phyloP scores from a whole-genome alignment of 164 flowering plant genomes.

The Vitis amurensis region DNA sequence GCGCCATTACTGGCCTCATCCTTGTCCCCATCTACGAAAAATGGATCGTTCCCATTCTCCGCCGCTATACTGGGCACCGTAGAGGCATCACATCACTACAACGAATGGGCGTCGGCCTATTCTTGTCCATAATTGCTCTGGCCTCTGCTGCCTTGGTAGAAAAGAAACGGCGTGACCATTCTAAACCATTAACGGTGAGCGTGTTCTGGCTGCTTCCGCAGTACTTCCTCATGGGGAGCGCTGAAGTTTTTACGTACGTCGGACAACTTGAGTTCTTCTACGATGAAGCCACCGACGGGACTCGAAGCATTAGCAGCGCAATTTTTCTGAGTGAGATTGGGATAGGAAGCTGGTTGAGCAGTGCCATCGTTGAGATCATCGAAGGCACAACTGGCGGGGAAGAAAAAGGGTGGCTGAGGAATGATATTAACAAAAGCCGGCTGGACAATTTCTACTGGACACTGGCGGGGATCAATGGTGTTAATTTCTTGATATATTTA shows the following conservation, averaged over 20 bases:
- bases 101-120: slow-evolving; percentile 66
- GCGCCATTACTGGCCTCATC: slow-evolving; percentile 55
- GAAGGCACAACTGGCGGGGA: slow-evolving; percentile 44
- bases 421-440: slow-evolving; percentile 44
- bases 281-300: slow-evolving; percentile 76
- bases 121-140: slow-evolving; percentile 50
- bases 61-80: slow-evolving; percentile 44
- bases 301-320: slow-evolving; percentile 69
- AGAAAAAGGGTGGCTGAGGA: slow-evolving; percentile 57
- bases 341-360: slow-evolving; percentile 69
- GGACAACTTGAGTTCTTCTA: slow-evolving; percentile 83
- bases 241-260: slow-evolving; percentile 70
- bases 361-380: slow-evolving; percentile 49
- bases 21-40: slow-evolving; percentile 62
- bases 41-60: slow-evolving; percentile 44
- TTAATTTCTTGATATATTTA: slow-evolving; percentile 54
- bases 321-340: slow-evolving; percentile 61
- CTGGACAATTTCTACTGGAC: slow-evolving; percentile 73
- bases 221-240: slow-evolving; percentile 55
- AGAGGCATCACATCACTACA: slow-evolving; percentile 68
- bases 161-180: slow-evolving; percentile 31
- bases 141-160: slow-evolving; percentile 56
- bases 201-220: slow-evolving; percentile 77
- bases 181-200: slow-evolving; percentile 23
- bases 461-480: slow-evolving; percentile 46